These are phyloP conservation scores for Trametes sanguinea DNA, from an alignment of 768 basidiomycete genomes.

Conservation along the genomic window DNA sequence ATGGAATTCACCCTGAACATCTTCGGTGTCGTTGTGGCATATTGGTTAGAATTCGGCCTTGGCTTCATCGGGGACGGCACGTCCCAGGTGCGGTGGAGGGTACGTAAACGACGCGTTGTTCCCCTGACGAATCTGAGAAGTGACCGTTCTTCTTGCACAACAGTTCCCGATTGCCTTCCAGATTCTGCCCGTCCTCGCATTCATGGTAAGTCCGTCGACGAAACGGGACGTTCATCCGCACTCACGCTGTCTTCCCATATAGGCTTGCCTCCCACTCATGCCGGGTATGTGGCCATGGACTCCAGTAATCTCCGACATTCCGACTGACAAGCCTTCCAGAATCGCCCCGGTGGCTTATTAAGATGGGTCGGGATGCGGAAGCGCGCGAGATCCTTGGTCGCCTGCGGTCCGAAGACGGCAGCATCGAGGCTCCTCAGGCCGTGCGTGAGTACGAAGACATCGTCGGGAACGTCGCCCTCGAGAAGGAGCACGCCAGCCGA, in stretches of 20 bases:
- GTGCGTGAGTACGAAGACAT: slow-evolving; percentile 42
- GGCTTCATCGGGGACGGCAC: slow-evolving; percentile 46
- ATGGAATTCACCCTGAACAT: slow-evolving; percentile 44
- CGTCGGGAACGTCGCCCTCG: slow-evolving; percentile 40
- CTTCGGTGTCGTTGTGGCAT: slow-evolving; percentile 47
- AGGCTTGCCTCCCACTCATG: slow-evolving; percentile 30
- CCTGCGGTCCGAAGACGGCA: slow-evolving; percentile 35
- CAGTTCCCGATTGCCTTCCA: slow-evolving; percentile 49
- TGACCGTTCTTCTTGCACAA: background rate
- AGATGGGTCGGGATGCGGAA: slow-evolving; percentile 41
- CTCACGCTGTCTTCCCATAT: background rate
- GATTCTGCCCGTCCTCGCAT: slow-evolving; percentile 41
- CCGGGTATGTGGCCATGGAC: slow-evolving; percentile 29
- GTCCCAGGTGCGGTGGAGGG: slow-evolving; percentile 40
- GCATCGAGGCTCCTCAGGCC: slow-evolving; percentile 29
- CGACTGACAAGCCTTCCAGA: slow-evolving; percentile 13
- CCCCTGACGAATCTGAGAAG: background rate
- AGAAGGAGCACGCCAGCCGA: slow-evolving; percentile 41
- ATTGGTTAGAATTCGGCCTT: slow-evolving; percentile 49
- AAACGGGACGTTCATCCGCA: background rate
- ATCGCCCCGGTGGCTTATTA: slow-evolving; percentile 40
- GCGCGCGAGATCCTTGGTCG: slow-evolving; percentile 40
- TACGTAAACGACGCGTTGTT: slow-evolving; percentile 19
- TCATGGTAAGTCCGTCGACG: slow-evolving; percentile 36
- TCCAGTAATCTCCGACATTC: background rate